Base-by-base conservation (phyloP, 1,284 basidiomycete genomes). In the Trametes sp. region DNA sequence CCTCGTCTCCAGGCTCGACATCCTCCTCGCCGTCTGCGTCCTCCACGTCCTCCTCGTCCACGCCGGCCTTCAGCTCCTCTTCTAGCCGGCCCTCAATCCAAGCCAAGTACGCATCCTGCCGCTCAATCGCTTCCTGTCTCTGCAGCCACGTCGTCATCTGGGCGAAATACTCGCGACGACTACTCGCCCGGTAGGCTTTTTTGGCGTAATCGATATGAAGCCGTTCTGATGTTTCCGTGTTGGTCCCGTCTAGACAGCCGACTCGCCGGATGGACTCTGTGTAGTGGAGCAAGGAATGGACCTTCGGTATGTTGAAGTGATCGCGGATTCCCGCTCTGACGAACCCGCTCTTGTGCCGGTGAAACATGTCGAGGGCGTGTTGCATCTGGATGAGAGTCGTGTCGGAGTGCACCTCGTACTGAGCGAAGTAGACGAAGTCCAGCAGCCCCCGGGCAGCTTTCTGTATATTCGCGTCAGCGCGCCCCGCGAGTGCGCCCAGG, bases 221-320 rank as follows among this genome's bases (percentile, higher is more conserved):
- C 0, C 69, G 65, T 54, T 74, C 70, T 4, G 65, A 57, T 0
- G 55, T 63, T 60, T 77, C 73, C 0, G 75, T 78, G 56, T 78
- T 78, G 63, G 68, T 77, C 11, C 63, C 59, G 59, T 78, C 75
- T 0, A 74, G 62, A 10, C 69, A 73, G 1, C 79, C 75, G 14
- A 70, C 69, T 0, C 59, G 51, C 8, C 54, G 61, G 33, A 80
- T 78, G 11, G 63, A 62, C 0, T 69, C 54, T 3, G 71, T 51
- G 55, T 79, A 80, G 53, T 79, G 77, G 4, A 57, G 21, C 1
- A 80, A 65, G 13, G 69, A 66, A 53, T 80, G 78, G 2, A 81
- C 29, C 58, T 82, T 82, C 1, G 73, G 75, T 33, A 81, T 76
- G 56, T 79, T 77, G 70, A 82, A 79, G 45, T 77, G 62, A 1